These are phyloP conservation scores for Penicillium olsonii DNA, from an alignment of 2,329 filamentous ascomycete species.

Conservation along the genomic window DNA sequence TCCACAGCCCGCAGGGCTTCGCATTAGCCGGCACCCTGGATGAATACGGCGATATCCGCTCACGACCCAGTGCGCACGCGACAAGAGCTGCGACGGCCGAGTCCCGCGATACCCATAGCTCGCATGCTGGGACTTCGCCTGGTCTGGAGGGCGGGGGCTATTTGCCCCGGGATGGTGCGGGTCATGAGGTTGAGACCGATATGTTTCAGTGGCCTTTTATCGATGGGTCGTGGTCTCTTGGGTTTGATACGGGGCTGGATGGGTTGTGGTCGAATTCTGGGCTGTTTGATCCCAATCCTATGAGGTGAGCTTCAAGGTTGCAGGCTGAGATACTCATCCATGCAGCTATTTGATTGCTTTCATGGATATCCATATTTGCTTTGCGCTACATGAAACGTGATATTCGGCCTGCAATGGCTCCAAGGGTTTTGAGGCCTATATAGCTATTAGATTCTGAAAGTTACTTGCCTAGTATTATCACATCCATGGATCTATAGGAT, in stretches of 20 bases:
- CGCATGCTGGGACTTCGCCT: conserved; percentile 9
- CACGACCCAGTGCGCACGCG: conserved; percentile 22
- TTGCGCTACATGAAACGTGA: too few species aligned
- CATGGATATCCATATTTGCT: too few species aligned
- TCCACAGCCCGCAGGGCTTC: conserved; percentile 31
- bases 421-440: too few species aligned
- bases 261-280: conserved; percentile 31
- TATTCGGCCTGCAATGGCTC: too few species aligned
- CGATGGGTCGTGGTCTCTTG: conserved; percentile 38
- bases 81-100: conserved; percentile 17
- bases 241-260: conserved; percentile 36
- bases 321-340: too few species aligned
- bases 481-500: too few species aligned
- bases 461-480: too few species aligned
- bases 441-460: too few species aligned
- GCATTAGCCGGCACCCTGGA: conserved; percentile 37
- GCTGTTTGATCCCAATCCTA: conserved; percentile 15
- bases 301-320: conserved; percentile 13
- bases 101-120: conserved; percentile 7
- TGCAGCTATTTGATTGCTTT: too few species aligned
- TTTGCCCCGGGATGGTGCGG: conserved; percentile 5
- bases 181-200: conserved; percentile 34
- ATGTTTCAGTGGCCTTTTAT: conserved; percentile 43
- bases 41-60: conserved; percentile 41
- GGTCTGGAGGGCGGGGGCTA: conserved; percentile 5